Conservation (phyloP, 331 rosid species). For the Dryas integrifolia region DNA sequence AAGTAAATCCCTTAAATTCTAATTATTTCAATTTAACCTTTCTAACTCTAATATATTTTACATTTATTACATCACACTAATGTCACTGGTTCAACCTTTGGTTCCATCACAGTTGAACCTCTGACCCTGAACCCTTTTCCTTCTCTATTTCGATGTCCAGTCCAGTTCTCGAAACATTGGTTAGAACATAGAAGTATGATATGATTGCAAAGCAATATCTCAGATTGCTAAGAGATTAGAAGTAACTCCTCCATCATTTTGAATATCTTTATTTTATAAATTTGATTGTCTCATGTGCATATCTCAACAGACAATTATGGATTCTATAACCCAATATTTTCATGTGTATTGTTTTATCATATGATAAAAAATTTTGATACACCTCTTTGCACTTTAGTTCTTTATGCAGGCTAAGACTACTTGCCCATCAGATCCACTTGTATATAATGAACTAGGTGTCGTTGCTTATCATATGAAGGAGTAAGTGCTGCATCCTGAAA, state of each 20-base stretch:
- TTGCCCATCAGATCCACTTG: conserved; percentile 93
- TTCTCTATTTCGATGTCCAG: neutral
- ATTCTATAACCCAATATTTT: conserved; percentile 2
- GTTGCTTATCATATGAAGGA: conserved; percentile 96
- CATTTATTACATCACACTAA: neutral
- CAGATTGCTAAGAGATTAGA: neutral
- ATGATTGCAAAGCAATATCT: neutral
- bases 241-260: neutral
- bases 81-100: neutral
- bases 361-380: conserved; percentile 22
- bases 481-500: conserved; percentile 46
- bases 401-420: conserved; percentile 76
- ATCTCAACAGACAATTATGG: neutral
- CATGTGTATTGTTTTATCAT: neutral
- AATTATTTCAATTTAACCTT: neutral
- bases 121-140: neutral
- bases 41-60: neutral
- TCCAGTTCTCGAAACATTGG: neutral
- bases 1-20: neutral
- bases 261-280: neutral
- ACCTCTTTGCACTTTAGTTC: conserved; percentile 49
- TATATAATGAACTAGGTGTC: conserved; percentile 92
- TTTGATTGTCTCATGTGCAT: neutral
- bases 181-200: neutral
- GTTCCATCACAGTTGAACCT: neutral